Base-by-base conservation (phyloP, 2,329 filamentous ascomycete genomes). In the Fusarium sp. region DNA sequence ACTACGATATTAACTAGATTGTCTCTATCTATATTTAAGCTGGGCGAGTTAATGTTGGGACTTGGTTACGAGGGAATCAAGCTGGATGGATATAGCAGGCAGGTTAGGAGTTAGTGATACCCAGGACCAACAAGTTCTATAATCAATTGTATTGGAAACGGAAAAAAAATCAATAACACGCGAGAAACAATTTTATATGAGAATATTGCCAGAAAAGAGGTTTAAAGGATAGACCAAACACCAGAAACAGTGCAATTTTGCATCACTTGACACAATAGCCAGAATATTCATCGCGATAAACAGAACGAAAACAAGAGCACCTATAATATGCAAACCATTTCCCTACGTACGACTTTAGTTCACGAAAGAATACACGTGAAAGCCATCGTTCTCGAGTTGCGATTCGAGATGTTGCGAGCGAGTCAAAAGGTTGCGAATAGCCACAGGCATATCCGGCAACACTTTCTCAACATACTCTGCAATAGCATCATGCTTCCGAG, bases 1-100 rank as follows among this genome's bases (percentile, higher is more conserved):
- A 82, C 62, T 81, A 79, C 52, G 78, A 77, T 28, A 55, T 75
- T 6, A 55, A 65, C 38, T 62, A 51, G 45, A 38, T 28, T 39
- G 18, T 22, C 13, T 9, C 17, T 56, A 30, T 45, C 39, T 58
- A 15, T 28, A 34, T 45, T 36, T 20, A 41, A 26, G n/a, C n/a
- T 28, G 42, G 13, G 55, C 9, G 32, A 56, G 11, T 56, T 50
- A 30, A 38, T 47, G 50, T 38, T 45, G 20, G 32, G 26, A 6
- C 42, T 28, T 56, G 24, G 11, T 26, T 38, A 39, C 8, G 41
- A 24, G 24, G 38, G 20, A 26, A 61, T 42, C 36, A 47, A 20
- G 20, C 26, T 36, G n/a, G 58, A 62, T 34, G 24, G 55, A 62
- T 26, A 48, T 30, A 30, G 45, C 12, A 56, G 48, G 55, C 20